Evolutionary conservation across 371 early-diverging fungal genomes (phyloP).

Genomic region (Neoconidiobolus thromboides): DNA sequence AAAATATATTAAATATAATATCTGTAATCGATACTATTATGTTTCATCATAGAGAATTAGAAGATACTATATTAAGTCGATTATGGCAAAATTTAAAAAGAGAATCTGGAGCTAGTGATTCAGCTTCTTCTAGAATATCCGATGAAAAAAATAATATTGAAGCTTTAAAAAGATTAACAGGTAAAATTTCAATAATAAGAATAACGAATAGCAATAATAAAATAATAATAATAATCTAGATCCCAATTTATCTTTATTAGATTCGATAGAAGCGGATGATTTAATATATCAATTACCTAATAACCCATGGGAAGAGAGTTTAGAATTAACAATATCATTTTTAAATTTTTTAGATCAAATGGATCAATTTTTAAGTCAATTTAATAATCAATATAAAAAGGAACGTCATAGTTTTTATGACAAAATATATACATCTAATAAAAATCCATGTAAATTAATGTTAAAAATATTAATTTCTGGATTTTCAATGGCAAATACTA

Average conservation of each 20-base stretch:
- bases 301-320: slow-evolving; percentile 15
- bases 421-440: background rate
- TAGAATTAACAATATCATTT: slow-evolving; percentile 2
- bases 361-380: slow-evolving; percentile 8
- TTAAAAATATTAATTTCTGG: slow-evolving; percentile 3
- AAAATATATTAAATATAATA: too few species aligned
- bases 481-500: background rate
- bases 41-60: slow-evolving; percentile 10
- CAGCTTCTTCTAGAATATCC: too few species aligned
- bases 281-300: slow-evolving; percentile 12
- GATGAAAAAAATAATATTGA: background rate
- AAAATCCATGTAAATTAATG: background rate
- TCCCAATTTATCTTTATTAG: slow-evolving; percentile 5
- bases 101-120: background rate
- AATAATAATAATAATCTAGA: background rate
- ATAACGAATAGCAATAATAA: too few species aligned
- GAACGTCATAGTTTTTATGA: background rate
- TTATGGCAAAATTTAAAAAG: background rate
- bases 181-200: too few species aligned
- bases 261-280: slow-evolving; percentile 8
- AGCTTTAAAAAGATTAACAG: background rate
- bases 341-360: slow-evolving; percentile 8
- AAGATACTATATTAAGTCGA: slow-evolving; percentile 5
- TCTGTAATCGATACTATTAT: slow-evolving; percentile 5
- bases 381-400: background rate